Percentiles rank a stretch among this genome's conserved stretches.
phyloP scores from a whole-genome alignment of 129 eudicot genomes.

The Sambucus nigra region DNA sequence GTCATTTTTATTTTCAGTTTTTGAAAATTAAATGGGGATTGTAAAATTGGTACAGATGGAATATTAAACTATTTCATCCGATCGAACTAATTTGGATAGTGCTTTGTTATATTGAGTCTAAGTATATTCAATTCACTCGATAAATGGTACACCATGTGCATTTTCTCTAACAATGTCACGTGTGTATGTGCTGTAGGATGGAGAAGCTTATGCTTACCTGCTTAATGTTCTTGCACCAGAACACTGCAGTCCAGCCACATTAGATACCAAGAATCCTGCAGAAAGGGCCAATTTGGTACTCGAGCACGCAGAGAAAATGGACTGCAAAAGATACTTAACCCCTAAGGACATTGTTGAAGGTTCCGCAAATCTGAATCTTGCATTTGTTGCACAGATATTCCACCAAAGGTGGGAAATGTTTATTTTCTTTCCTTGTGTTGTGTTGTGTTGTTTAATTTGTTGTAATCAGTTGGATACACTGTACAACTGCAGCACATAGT shows the following conservation, averaged over 20 bases:
- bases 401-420: conserved; percentile 56
- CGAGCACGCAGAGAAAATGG: conserved; percentile 91
- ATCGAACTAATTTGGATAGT: no score
- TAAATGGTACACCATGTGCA: neutral
- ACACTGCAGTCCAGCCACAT: conserved; percentile 75
- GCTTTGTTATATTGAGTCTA: no score
- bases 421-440: neutral
- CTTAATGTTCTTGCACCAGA: conserved; percentile 98
- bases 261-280: conserved; percentile 74
- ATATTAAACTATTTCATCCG: no score
- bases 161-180: neutral
- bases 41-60: no score
- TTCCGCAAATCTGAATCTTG: conserved; percentile 77
- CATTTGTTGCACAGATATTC: conserved; percentile 91
- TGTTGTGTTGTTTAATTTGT: neutral
- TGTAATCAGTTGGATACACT: neutral
- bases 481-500: neutral
- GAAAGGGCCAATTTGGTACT: conserved; percentile 92
- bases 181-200: conserved; percentile 50
- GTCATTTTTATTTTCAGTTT: no score
- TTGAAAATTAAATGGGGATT: no score
- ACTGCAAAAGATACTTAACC: conserved; percentile 78
- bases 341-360: conserved; percentile 85
- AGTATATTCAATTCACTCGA: neutral
- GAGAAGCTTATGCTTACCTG: conserved; percentile 93